These are phyloP conservation scores for Pichia membranifaciens DNA, from an alignment of 805 yeast species.

Conservation along the genomic window DNA sequence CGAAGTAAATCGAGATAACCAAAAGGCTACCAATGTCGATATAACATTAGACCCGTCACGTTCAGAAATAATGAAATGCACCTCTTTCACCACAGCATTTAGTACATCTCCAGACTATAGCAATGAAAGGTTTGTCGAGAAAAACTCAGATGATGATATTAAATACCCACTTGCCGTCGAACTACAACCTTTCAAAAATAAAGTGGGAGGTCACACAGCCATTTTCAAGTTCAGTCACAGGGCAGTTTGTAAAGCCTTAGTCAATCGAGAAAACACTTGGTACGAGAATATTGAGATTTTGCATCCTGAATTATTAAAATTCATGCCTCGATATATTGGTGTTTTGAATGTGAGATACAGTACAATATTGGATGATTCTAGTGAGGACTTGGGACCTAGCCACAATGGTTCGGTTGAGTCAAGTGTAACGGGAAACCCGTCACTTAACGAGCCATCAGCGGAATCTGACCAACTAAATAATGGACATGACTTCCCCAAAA, in stretches of 20 bases:
- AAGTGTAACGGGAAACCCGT: too few species aligned
- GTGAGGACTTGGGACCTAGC: too few species aligned
- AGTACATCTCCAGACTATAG: neutral
- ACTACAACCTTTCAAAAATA: constrained; percentile 82
- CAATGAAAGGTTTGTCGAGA: constrained; percentile 4
- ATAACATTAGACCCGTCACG: neutral
- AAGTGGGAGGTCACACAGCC: constrained; percentile 98
- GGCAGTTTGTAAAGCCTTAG: constrained; percentile 91
- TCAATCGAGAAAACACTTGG: constrained; percentile 85
- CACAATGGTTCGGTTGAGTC: too few species aligned
- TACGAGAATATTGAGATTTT: constrained; percentile 80
- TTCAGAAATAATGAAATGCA: neutral
- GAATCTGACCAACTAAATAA: neutral
- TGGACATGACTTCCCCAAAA: neutral
- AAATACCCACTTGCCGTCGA: constrained; percentile 77
- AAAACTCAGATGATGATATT: constrained; percentile 20
- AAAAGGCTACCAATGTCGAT: neutral
- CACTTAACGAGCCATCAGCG: too few species aligned
- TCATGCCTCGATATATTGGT: constrained; percentile 93
- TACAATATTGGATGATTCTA: constrained; percentile 26
- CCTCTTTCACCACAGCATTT: neutral
- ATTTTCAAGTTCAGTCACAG: constrained; percentile 84
- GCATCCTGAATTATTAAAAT: constrained; percentile 70
- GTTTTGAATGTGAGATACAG: constrained; percentile 85
- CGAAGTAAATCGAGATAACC: too few species aligned